Evolutionary conservation across 805 yeast genomes (phyloP).

Genomic region (Pichia scutulata): DNA sequence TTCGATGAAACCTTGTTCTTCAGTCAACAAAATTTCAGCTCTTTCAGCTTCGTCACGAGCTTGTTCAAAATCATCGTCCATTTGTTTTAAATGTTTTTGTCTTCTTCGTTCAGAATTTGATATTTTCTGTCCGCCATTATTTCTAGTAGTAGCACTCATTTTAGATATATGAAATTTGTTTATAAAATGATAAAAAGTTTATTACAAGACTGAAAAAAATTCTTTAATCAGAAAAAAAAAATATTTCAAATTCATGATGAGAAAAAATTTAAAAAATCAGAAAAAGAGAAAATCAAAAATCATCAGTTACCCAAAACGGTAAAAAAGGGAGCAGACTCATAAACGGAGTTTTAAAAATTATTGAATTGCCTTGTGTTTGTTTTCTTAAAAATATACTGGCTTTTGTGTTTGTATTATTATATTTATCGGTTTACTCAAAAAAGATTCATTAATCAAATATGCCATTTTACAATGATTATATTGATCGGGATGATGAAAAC

Average conservation of each 20-base stretch:
- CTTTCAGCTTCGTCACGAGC: slow-evolving; percentile 80
- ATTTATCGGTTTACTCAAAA: neutral
- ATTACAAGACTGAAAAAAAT: neutral
- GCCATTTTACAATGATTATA: neutral
- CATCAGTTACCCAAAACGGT: neutral
- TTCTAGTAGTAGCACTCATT: neutral
- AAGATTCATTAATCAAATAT: neutral
- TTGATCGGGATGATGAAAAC: neutral
- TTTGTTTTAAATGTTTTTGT: slow-evolving; percentile 40
- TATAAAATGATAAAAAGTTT: neutral
- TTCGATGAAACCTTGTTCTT: slow-evolving; percentile 79
- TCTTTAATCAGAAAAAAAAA: neutral
- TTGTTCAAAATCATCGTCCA: slow-evolving; percentile 65
- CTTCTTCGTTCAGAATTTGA: slow-evolving; percentile 1
- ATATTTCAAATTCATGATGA: neutral
- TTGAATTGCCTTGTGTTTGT: neutral
- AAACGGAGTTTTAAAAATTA: too few species aligned
- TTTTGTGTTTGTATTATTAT: too few species aligned
- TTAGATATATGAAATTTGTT: neutral
- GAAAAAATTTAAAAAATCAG: neutral
- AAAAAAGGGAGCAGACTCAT: neutral
- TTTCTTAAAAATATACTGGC: too few species aligned
- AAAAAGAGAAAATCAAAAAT: too few species aligned
- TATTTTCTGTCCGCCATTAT: neutral
- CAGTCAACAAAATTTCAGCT: slow-evolving; percentile 78